phyloP scores from a whole-genome alignment of 371 early-diverging fungal genomes.

The Zopfochytrium polystomum region DNA sequence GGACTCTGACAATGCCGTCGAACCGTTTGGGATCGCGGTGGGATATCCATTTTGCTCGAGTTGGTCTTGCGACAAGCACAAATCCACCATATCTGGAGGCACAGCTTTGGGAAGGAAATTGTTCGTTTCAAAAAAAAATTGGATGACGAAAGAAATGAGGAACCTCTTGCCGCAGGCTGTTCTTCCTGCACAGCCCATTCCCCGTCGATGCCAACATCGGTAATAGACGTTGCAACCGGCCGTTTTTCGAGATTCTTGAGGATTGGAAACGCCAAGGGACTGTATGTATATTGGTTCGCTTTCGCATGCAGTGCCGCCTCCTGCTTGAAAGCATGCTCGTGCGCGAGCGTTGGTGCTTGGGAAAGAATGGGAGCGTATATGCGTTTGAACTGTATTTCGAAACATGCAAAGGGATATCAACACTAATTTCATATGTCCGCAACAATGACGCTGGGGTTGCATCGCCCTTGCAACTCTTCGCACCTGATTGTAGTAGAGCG shows the following conservation, averaged over 20 bases:
- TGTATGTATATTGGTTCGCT: conserved; percentile 4
- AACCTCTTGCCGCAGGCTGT: background rate
- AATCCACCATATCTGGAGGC: too few relatives aligned
- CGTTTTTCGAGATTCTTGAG: conserved; percentile 28
- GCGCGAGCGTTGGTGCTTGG: conserved; percentile 27
- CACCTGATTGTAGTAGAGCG: conserved; percentile 29
- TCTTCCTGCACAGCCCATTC: conserved; percentile 18
- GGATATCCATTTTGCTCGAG: conserved; percentile 5
- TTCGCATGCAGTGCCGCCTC: conserved; percentile 12
- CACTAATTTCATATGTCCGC: conserved; percentile 1
- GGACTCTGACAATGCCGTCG: conserved; percentile 1
- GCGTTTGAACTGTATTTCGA: conserved; percentile 39
- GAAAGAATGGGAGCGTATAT: conserved; percentile 34
- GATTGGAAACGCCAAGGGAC: conserved; percentile 19
- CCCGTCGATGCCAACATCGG: conserved; percentile 43
- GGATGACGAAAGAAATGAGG: too few relatives aligned
- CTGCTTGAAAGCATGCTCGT: conserved; percentile 42
- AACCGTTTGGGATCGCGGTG: background rate
- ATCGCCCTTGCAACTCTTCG: too few relatives aligned
- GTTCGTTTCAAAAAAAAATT: too few relatives aligned
- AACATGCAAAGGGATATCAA: conserved; percentile 6
- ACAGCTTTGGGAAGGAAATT: background rate
- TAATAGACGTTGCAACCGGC: conserved; percentile 21
- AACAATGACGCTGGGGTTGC: background rate
- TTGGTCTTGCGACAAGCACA: conserved; percentile 1